A percentile compares a stretch with the other conserved stretches of the same genome.
phyloP scores from a whole-genome alignment of 371 early-diverging fungal species.

The Syncephalastrum sp. region DNA sequence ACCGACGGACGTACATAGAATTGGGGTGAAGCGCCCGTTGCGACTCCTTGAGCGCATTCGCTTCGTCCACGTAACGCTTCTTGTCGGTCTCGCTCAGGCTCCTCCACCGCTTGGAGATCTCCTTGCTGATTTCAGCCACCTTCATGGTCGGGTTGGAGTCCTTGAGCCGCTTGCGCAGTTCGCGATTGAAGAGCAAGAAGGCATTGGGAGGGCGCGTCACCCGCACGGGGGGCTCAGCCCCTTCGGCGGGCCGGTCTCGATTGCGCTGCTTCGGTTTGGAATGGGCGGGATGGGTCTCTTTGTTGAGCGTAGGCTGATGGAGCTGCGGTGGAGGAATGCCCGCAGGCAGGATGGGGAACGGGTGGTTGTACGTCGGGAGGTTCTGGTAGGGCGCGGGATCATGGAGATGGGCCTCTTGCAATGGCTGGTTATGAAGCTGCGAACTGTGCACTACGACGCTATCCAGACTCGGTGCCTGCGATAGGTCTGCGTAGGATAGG shows the following conservation, averaged over 20 bases:
- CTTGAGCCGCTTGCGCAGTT: slow-evolving; percentile 61
- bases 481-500: slow-evolving; percentile 28
- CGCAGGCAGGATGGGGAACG: slow-evolving; percentile 30
- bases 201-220: slow-evolving; percentile 71
- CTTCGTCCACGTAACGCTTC: slow-evolving; percentile 35
- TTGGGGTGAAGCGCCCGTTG: slow-evolving; percentile 55
- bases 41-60: slow-evolving; percentile 38
- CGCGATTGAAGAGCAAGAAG: slow-evolving; percentile 64
- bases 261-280: slow-evolving; percentile 2
- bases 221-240: slow-evolving; percentile 26
- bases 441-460: slow-evolving; percentile 22
- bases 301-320: slow-evolving; percentile 17
- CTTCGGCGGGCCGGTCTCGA: not conserved
- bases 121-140: slow-evolving; percentile 64
- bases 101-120: slow-evolving; percentile 62
- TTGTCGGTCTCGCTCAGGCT: slow-evolving; percentile 42
- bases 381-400: slow-evolving; percentile 11
- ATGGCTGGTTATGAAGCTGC: slow-evolving; percentile 10
- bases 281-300: slow-evolving; percentile 5
- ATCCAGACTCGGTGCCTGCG: slow-evolving; percentile 22
- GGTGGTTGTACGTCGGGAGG: slow-evolving; percentile 15
- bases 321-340: slow-evolving; percentile 19
- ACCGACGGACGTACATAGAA: slow-evolving; percentile 68
- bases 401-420: slow-evolving; percentile 15
- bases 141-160: slow-evolving; percentile 65